phyloP scores from a whole-genome alignment of 148 eudicot species.

The Bassia scoparia region DNA sequence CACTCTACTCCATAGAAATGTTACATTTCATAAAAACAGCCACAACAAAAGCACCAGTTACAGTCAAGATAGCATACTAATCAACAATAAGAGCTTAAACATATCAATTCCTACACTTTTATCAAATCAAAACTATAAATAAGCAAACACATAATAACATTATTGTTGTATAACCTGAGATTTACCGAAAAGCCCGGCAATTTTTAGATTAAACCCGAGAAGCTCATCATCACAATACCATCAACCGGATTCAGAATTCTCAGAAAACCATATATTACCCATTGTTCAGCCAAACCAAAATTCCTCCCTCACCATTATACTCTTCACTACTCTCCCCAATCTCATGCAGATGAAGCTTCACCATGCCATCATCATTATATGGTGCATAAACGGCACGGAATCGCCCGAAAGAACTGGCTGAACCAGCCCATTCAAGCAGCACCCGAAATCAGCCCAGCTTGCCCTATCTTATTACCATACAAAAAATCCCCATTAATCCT shows the following conservation, averaged over 20 bases:
- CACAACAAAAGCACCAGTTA: not conserved
- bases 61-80: not conserved
- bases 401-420: slow-evolving; percentile 63
- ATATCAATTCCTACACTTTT: not conserved
- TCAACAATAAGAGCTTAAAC: too few species aligned
- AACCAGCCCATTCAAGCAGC: slow-evolving; percentile 67
- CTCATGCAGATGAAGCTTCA: slow-evolving; percentile 31
- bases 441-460: slow-evolving; percentile 81
- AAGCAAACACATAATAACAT: too few species aligned
- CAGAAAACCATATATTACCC: slow-evolving; percentile 54
- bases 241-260: slow-evolving; percentile 36
- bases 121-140: not conserved
- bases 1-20: not conserved
- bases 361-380: slow-evolving; percentile 30
- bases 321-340: slow-evolving; percentile 35
- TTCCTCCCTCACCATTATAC: slow-evolving; percentile 53
- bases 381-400: slow-evolving; percentile 63
- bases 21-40: too few species aligned
- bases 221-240: slow-evolving; percentile 48
- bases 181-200: slow-evolving; percentile 55
- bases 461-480: slow-evolving; percentile 76
- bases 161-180: slow-evolving; percentile 46
- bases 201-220: slow-evolving; percentile 52
- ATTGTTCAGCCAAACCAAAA: slow-evolving; percentile 62
- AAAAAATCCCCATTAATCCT: slow-evolving; percentile 57